Percentiles rank a stretch among this genome's conserved stretches.
Evolutionary conservation across 805 yeast genomes (phyloP).

Genomic region (Teunomyces cretensis): DNA sequence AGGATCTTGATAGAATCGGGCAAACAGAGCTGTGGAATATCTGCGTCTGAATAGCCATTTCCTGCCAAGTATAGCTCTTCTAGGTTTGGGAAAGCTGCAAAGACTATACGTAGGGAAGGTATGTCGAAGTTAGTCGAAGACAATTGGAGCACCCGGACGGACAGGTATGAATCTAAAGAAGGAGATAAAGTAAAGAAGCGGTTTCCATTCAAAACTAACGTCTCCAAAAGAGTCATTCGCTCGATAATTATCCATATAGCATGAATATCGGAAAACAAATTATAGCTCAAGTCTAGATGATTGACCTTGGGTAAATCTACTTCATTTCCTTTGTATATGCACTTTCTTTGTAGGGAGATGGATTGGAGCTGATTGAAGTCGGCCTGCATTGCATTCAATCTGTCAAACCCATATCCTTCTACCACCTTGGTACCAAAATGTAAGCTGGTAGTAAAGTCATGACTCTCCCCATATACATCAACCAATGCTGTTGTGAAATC

Average conservation of each 20-base stretch:
- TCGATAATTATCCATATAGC: slow-evolving; percentile 38
- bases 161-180: not conserved
- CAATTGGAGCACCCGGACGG: slow-evolving; percentile 18
- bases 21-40: slow-evolving; percentile 10
- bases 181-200: slow-evolving; percentile 24
- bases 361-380: slow-evolving; percentile 45
- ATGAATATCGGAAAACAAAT: slow-evolving; percentile 47
- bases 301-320: slow-evolving; percentile 13
- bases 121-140: slow-evolving; percentile 23
- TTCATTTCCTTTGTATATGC: slow-evolving; percentile 28
- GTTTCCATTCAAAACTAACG: slow-evolving; percentile 57
- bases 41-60: slow-evolving; percentile 27
- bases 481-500: slow-evolving; percentile 51
- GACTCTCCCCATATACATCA: slow-evolving; percentile 42
- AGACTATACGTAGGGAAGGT: slow-evolving; percentile 13
- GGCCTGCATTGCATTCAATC: slow-evolving; percentile 47
- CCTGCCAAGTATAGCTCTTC: slow-evolving; percentile 32
- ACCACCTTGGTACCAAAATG: slow-evolving; percentile 57
- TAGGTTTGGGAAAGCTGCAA: slow-evolving; percentile 40
- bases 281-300: slow-evolving; percentile 58
- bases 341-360: slow-evolving; percentile 49
- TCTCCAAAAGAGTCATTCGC: slow-evolving; percentile 35
- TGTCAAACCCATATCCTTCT: slow-evolving; percentile 66
- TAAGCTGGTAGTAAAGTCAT: slow-evolving; percentile 25
- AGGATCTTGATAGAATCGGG: slow-evolving; percentile 8